Conservation (phyloP, 75 land plant species). For the Selaginella moellendorffii region DNA sequence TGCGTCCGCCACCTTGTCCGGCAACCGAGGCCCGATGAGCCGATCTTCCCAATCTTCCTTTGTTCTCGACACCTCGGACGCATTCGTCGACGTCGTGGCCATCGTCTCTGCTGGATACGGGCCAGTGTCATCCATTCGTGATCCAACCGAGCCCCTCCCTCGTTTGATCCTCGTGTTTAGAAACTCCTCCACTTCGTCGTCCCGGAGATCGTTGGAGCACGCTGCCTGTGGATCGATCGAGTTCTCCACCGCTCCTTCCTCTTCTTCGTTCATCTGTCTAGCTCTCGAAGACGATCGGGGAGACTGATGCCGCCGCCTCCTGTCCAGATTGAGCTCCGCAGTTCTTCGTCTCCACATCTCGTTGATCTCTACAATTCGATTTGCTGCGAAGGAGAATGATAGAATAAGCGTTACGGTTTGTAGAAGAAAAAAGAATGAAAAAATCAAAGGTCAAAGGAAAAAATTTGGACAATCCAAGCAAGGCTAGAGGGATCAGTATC, state of each 20-base stretch:
- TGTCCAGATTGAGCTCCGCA: background rate
- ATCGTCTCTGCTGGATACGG: background rate
- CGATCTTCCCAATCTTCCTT: background rate
- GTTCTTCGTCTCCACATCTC: slow-evolving; percentile 1
- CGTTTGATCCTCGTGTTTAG: background rate
- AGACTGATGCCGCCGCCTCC: background rate
- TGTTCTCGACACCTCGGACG: background rate
- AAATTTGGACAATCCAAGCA: background rate
- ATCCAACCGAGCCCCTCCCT: background rate
- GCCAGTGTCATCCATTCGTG: slow-evolving; percentile 7
- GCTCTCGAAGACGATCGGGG: background rate
- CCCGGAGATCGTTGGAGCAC: background rate
- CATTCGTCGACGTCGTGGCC: background rate
- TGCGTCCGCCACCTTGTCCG: background rate
- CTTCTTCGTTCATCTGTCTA: background rate
- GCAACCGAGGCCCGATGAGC: background rate
- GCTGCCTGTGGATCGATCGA: too few relatives aligned
- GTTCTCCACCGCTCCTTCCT: background rate
- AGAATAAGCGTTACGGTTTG: background rate
- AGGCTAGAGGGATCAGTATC: background rate
- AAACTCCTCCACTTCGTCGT: background rate
- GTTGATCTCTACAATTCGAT: slow-evolving; percentile 4
- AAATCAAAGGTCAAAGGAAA: background rate
- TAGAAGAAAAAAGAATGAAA: background rate
- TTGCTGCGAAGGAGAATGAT: background rate